Evolutionary conservation across 257 asterid genomes (phyloP).

Genomic region (Marsdenia floribunda): DNA sequence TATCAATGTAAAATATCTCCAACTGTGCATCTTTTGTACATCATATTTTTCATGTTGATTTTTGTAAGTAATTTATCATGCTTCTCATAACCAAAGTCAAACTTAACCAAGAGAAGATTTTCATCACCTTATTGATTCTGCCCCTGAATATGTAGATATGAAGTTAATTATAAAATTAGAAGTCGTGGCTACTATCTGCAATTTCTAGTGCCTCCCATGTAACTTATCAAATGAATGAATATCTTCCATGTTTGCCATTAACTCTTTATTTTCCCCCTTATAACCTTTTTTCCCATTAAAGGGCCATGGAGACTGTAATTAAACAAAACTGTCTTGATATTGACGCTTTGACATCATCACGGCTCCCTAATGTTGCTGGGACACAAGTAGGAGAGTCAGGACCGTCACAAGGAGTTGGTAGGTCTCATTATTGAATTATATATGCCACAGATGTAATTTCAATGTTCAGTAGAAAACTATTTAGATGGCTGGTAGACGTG

Average conservation of each 20-base stretch:
- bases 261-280: not conserved
- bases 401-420: constrained; percentile 76
- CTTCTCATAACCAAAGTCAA: not conserved
- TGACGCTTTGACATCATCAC: constrained; percentile 81
- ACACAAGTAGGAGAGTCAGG: constrained; percentile 72
- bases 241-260: not conserved
- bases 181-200: not conserved
- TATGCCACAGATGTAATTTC: not conserved
- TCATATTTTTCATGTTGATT: not conserved
- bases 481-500: not conserved
- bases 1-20: constrained; percentile 63
- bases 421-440: constrained; percentile 6
- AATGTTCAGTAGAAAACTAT: not conserved
- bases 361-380: constrained; percentile 67
- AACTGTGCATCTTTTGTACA: not conserved
- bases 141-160: not conserved
- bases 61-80: not conserved
- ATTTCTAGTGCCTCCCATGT: not conserved
- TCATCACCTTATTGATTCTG: not conserved
- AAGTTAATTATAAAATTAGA: not conserved
- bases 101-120: not conserved
- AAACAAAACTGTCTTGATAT: constrained; percentile 90
- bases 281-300: constrained; percentile 24
- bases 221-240: not conserved
- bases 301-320: constrained; percentile 99